These are phyloP conservation scores for Ilyonectria sp. DNA, from an alignment of 2,329 filamentous ascomycete genomes.

Conservation along the genomic window DNA sequence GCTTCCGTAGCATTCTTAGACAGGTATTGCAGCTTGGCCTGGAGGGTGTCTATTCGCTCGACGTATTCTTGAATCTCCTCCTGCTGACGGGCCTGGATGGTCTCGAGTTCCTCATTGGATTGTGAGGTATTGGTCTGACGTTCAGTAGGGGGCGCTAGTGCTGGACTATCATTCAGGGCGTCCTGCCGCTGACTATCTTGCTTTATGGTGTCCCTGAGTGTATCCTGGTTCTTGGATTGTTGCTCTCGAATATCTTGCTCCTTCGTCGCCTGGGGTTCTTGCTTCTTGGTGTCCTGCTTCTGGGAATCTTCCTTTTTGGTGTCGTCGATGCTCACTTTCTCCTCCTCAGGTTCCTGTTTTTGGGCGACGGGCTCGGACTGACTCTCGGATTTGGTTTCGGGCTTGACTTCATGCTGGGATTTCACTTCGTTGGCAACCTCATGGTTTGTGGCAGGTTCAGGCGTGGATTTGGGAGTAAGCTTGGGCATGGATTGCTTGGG, in stretches of 20 bases:
- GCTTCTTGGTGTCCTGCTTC: neutral
- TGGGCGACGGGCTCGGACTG: neutral
- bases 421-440: slow-evolving; percentile 13
- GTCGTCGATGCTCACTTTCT: neutral
- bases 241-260: neutral
- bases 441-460: slow-evolving; percentile 14
- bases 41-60: slow-evolving; percentile 91
- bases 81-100: slow-evolving; percentile 66
- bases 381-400: neutral
- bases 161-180: slow-evolving; percentile 12
- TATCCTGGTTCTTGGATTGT: neutral
- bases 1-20: slow-evolving; percentile 84
- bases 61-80: slow-evolving; percentile 88
- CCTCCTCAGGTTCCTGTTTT: neutral
- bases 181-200: slow-evolving; percentile 11
- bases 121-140: slow-evolving; percentile 9
- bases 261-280: neutral
- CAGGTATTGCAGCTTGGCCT: slow-evolving; percentile 91
- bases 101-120: slow-evolving; percentile 42
- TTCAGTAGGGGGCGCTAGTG: slow-evolving; percentile 5
- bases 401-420: slow-evolving; percentile 9
- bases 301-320: neutral
- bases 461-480: slow-evolving; percentile 24
- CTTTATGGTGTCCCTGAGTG: neutral
- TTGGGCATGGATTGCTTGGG: slow-evolving; percentile 23